Conservation (phyloP, 371 early-diverging fungal genomes). For the Saksenaea vasiformis region DNA sequence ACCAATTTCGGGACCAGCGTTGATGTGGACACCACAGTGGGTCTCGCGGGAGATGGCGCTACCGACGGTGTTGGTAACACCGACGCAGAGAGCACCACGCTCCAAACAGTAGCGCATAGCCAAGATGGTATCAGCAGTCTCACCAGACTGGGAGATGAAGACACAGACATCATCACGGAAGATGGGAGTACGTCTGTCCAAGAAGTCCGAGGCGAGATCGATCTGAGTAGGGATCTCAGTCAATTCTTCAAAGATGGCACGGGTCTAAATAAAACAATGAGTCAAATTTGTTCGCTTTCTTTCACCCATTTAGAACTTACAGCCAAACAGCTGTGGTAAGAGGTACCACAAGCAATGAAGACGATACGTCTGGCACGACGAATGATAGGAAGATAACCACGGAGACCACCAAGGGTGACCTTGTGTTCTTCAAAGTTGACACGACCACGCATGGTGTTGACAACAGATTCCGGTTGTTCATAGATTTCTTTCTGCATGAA, state of each 20-base stretch:
- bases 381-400: slow-evolving; percentile 87
- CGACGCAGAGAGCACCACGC: slow-evolving; percentile 96
- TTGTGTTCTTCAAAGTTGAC: slow-evolving; percentile 92
- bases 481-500: slow-evolving; percentile 99
- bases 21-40: slow-evolving; percentile 98
- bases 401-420: slow-evolving; percentile 92
- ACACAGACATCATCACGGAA: slow-evolving; percentile 98
- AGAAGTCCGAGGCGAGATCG: slow-evolving; percentile 95
- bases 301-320: slow-evolving; percentile 38
- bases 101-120: slow-evolving; percentile 96
- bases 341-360: slow-evolving; percentile 98
- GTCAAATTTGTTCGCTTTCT: not conserved
- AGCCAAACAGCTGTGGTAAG: slow-evolving; percentile 93
- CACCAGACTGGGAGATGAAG: slow-evolving; percentile 98
- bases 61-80: slow-evolving; percentile 98
- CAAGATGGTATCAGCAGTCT: slow-evolving; percentile 97
- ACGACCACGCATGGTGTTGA: slow-evolving; percentile 99
- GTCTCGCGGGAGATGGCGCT: slow-evolving; percentile 96
- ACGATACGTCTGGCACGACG: slow-evolving; percentile 93
- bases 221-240: slow-evolving; percentile 92
- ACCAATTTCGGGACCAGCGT: slow-evolving; percentile 99
- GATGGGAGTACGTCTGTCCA: slow-evolving; percentile 93
- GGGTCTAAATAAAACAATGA: slow-evolving; percentile 54
- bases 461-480: slow-evolving; percentile 98
- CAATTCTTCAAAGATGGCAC: slow-evolving; percentile 96